phyloP scores from a whole-genome alignment of 176 grass and related monocot species.

The Bromus sterilis region DNA sequence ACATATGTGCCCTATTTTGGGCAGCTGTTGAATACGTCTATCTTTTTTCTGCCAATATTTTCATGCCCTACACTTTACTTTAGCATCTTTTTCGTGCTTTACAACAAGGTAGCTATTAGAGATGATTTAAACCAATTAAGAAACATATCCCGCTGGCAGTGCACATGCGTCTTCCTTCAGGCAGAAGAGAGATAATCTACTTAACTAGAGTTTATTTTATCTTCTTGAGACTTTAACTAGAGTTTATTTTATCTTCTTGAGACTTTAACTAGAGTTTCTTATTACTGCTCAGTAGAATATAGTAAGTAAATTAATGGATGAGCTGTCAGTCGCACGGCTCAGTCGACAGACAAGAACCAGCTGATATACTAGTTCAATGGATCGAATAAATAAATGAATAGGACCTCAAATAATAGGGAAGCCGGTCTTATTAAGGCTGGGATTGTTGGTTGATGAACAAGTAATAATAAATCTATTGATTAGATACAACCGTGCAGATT shows the following conservation, averaged over 20 bases:
- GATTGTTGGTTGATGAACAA: constrained; percentile 26
- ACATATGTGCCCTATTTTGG: too few relatives aligned
- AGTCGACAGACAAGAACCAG: background rate
- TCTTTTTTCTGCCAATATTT: too few relatives aligned
- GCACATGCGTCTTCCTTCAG: background rate
- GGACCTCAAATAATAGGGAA: background rate
- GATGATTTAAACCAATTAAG: too few relatives aligned
- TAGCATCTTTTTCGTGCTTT: too few relatives aligned
- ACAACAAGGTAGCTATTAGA: too few relatives aligned
- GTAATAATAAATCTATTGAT: constrained; percentile 15
- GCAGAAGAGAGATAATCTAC: background rate
- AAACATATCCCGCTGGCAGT: background rate
- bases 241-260: too few relatives aligned
- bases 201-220: background rate
- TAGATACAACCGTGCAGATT: constrained; percentile 19
- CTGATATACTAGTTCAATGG: background rate
- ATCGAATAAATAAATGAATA: background rate
- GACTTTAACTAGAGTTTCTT: background rate
- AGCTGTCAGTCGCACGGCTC: background rate
- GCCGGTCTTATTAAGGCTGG: background rate
- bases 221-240: too few relatives aligned
- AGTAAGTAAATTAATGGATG: background rate
- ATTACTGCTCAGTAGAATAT: background rate
- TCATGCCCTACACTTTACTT: too few relatives aligned
- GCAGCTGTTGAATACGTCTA: too few relatives aligned